A percentile compares a stretch with the other conserved stretches of the same genome.
Conservation (phyloP, 2,329 filamentous ascomycete genomes). For the Pseudocercospora ulei region DNA sequence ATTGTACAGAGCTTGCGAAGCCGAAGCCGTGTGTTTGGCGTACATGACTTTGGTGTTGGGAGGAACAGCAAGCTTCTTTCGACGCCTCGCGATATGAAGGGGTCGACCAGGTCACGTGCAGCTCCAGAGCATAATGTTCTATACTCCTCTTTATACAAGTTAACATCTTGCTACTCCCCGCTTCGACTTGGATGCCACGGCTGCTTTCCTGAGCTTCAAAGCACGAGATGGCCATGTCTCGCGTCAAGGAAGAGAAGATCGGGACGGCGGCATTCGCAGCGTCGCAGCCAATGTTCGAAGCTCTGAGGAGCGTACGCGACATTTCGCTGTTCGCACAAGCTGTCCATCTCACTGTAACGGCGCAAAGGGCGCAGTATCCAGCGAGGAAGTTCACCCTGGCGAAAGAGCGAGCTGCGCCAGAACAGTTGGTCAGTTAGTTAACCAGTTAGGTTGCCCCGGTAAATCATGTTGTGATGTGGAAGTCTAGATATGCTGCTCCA, state of each 20-base stretch:
- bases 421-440: too few relatives aligned
- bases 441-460: too few relatives aligned
- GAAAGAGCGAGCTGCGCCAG: constrained; percentile 4
- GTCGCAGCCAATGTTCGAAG: constrained; percentile 29
- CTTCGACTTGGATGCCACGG: too few relatives aligned
- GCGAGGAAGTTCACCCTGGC: constrained; percentile 16
- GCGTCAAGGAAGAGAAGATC: constrained; percentile 18
- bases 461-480: too few relatives aligned
- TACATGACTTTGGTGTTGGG: constrained; percentile 12
- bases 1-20: constrained; percentile 37
- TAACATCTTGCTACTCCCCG: too few relatives aligned
- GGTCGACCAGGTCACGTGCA: not conserved
- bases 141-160: too few relatives aligned
- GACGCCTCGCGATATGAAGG: not conserved
- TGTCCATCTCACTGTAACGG: constrained; percentile 20
- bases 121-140: too few relatives aligned
- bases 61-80: not conserved
- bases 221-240: constrained; percentile 13
- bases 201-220: not conserved
- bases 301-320: constrained; percentile 23
- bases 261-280: constrained; percentile 28
- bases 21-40: constrained; percentile 15
- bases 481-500: too few relatives aligned
- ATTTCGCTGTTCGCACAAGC: constrained; percentile 21
- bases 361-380: constrained; percentile 19